A percentile compares a stretch with the other conserved stretches of the same genome.
Conservation (phyloP, 208 protist genomes). For the Wallacemonas collosoma region DNA sequence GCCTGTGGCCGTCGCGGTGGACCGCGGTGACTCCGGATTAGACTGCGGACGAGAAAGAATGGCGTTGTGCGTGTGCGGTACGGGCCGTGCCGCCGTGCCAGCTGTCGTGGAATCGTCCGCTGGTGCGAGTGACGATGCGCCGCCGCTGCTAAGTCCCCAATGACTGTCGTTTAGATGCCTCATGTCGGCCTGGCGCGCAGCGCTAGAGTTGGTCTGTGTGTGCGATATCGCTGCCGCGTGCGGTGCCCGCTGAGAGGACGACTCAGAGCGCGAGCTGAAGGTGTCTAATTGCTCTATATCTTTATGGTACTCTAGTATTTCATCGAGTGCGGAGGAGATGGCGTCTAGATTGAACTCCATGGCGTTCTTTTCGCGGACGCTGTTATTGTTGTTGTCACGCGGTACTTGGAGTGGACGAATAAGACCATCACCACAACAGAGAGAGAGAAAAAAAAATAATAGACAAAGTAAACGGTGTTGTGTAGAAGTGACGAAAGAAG, state of each 20-base stretch:
- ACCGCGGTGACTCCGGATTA: too few species aligned
- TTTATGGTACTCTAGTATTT: constrained; percentile 19
- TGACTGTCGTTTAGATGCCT: constrained; percentile 14
- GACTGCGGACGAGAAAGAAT: too few species aligned
- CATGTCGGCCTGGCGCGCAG: not conserved
- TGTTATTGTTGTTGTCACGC: not conserved
- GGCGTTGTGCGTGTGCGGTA: too few species aligned
- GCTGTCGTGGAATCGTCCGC: too few species aligned
- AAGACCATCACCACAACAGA: not conserved
- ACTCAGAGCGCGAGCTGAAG: not conserved
- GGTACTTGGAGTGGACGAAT: too few species aligned
- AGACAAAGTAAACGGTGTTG: not conserved
- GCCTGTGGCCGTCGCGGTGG: too few species aligned
- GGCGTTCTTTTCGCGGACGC: too few species aligned
- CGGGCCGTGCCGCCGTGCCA: too few species aligned
- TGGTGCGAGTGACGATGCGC: too few species aligned
- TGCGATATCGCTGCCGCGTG: not conserved
- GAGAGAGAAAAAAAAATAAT: not conserved
- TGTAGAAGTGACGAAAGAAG: not conserved
- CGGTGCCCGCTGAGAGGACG: not conserved
- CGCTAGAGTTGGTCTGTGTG: not conserved
- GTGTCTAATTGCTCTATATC: constrained; percentile 19
- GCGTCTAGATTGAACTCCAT: constrained; percentile 16
- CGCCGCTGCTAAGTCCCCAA: not conserved
- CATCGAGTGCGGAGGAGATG: constrained; percentile 11